Conservation (phyloP, 139 green algal genomes). For the Desmodesmus armatus region DNA sequence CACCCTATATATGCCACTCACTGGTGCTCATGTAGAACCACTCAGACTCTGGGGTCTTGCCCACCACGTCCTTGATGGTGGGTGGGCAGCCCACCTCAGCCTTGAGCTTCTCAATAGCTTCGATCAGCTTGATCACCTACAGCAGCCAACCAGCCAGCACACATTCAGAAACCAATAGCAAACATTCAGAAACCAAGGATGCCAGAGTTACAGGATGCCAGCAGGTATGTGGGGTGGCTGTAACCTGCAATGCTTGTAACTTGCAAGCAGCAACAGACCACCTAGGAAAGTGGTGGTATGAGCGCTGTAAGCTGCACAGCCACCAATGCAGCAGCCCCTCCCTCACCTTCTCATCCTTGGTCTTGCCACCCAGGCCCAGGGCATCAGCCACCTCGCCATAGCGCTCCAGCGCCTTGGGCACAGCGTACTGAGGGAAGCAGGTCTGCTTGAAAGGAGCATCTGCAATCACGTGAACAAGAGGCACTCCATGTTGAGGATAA, state of each 20-base stretch:
- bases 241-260: not conserved
- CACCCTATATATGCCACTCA: no score
- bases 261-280: not conserved
- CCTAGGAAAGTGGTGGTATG: not conserved
- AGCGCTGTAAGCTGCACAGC: not conserved
- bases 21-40: conserved; percentile 40
- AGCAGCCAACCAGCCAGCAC: not conserved
- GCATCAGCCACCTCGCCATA: conserved; percentile 73
- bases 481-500: no score
- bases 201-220: no score
- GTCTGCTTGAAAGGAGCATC: conserved; percentile 79
- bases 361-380: conserved; percentile 65
- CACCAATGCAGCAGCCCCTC: not conserved
- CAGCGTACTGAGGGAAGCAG: conserved; percentile 76
- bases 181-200: no score
- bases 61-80: conserved; percentile 68
- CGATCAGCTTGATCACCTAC: conserved; percentile 67
- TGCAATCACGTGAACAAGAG: no score
- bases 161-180: no score
- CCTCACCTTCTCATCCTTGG: conserved; percentile 66
- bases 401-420: conserved; percentile 25
- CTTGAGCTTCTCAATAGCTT: conserved; percentile 79
- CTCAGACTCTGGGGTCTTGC: conserved; percentile 2
- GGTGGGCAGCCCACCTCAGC: conserved; percentile 57
- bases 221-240: not conserved